phyloP scores from a whole-genome alignment of 1,284 basidiomycete genomes.

The Malassezia obtusa region DNA sequence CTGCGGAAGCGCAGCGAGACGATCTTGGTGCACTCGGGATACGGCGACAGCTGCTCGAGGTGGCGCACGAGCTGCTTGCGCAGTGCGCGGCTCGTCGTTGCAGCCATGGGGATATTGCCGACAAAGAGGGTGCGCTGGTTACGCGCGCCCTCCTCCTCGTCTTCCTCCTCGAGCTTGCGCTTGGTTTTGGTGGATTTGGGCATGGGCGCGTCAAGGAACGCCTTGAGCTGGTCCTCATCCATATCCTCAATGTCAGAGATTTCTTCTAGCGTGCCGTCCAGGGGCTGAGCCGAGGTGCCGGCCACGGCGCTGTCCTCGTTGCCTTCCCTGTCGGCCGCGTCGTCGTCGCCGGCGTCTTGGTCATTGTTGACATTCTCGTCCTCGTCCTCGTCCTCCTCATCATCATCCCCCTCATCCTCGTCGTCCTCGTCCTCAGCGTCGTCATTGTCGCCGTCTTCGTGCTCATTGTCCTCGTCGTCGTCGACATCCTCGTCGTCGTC shows the following conservation, averaged over 20 bases:
- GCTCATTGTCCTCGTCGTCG: background rate
- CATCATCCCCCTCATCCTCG: too few species aligned
- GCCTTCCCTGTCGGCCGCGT: background rate
- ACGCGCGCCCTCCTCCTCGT: slow-evolving; percentile 47
- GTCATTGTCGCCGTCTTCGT: background rate
- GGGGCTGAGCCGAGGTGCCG: background rate
- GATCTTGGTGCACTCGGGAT: slow-evolving; percentile 27
- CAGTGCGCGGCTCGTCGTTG: slow-evolving; percentile 61
- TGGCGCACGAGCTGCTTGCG: slow-evolving; percentile 48
- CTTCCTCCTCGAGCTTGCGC: slow-evolving; percentile 29
- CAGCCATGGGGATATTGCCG: slow-evolving; percentile 74
- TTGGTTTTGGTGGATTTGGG: slow-evolving; percentile 16
- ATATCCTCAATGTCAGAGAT: slow-evolving; percentile 4
- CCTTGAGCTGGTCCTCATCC: slow-evolving; percentile 1
- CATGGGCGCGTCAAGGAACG: slow-evolving; percentile 10
- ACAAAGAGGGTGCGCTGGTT: slow-evolving; percentile 80
- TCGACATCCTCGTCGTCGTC: background rate
- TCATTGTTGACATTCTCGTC: background rate
- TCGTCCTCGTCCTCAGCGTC: background rate
- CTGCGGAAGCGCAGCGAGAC: slow-evolving; percentile 46
- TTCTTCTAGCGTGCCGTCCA: background rate
- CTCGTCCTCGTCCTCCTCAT: background rate
- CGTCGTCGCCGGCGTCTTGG: background rate
- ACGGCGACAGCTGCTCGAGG: slow-evolving; percentile 39
- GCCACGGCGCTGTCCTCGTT: background rate